phyloP scores from a whole-genome alignment of 2,329 filamentous ascomycete species.

The Mycosphaerella sp. region DNA sequence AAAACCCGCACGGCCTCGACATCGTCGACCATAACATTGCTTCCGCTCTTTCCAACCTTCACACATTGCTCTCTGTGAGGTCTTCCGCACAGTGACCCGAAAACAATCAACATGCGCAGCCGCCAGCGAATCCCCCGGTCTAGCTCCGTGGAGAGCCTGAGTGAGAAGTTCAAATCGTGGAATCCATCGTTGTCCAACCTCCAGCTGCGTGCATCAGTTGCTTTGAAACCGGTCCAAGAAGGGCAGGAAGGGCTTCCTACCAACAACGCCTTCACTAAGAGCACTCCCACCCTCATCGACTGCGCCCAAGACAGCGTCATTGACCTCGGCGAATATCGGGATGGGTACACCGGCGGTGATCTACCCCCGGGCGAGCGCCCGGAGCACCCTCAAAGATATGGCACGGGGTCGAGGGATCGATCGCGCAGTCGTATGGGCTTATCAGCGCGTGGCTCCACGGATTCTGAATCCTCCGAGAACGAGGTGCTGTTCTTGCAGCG shows the following conservation, averaged over 20 bases:
- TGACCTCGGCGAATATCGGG: conserved; percentile 3
- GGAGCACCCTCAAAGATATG: neutral
- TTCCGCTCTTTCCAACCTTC: neutral
- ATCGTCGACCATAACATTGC: neutral
- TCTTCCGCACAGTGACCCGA: neutral
- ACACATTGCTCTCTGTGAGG: neutral
- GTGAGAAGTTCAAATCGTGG: conserved; percentile 10
- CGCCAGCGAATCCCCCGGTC: neutral
- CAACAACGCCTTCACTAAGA: conserved; percentile 2
- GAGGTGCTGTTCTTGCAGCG: conserved; percentile 2
- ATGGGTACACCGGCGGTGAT: neutral
- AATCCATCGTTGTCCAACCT: conserved; percentile 1
- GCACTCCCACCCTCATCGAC: neutral
- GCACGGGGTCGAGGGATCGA: neutral
- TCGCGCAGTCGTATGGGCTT: conserved; percentile 1
- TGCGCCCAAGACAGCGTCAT: conserved; percentile 4
- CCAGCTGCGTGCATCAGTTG: conserved; percentile 5
- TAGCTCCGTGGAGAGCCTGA: conserved; percentile 6
- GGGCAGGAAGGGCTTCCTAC: neutral
- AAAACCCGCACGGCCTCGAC: neutral
- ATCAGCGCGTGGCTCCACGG: neutral
- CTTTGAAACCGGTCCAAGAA: neutral
- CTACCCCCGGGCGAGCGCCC: neutral
- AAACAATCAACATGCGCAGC: neutral
- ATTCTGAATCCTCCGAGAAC: neutral